These are phyloP conservation scores for Suhomyces faveliae DNA, from an alignment of 805 yeast species.

Conservation along the genomic window DNA sequence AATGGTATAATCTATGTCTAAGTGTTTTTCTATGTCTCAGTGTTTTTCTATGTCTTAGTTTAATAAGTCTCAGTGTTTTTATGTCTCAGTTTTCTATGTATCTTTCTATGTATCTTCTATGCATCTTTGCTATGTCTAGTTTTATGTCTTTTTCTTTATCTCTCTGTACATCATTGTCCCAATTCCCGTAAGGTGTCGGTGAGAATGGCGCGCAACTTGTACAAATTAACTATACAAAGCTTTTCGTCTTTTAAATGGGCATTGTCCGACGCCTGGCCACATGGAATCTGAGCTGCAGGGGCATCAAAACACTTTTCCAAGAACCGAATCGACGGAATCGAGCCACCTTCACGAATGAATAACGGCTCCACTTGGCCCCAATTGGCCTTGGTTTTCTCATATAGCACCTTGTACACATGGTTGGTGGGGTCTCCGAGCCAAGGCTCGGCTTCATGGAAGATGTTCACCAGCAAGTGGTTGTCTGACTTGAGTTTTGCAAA, in stretches of 20 bases:
- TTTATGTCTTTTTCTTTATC: not conserved
- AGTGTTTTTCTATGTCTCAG: too few relatives aligned
- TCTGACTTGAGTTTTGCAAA: slow-evolving; percentile 55
- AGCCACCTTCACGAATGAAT: slow-evolving; percentile 93
- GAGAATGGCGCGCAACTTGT: slow-evolving; percentile 67
- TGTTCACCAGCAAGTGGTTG: slow-evolving; percentile 58
- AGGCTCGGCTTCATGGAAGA: slow-evolving; percentile 88
- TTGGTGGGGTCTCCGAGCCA: slow-evolving; percentile 91
- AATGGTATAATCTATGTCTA: too few relatives aligned
- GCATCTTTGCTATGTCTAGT: too few relatives aligned
- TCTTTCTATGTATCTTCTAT: too few relatives aligned
- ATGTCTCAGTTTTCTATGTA: too few relatives aligned
- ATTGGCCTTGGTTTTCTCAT: slow-evolving; percentile 57
- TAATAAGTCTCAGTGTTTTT: too few relatives aligned
- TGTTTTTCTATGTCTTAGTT: too few relatives aligned
- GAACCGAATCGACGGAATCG: slow-evolving; percentile 86
- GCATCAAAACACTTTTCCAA: slow-evolving; percentile 80
- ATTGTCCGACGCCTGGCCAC: slow-evolving; percentile 93
- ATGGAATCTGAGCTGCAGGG: slow-evolving; percentile 92
- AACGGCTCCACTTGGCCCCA: slow-evolving; percentile 80
- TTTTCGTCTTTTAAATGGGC: slow-evolving; percentile 92
- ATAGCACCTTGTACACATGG: slow-evolving; percentile 66
- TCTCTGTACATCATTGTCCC: not conserved
- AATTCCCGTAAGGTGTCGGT: slow-evolving; percentile 42
- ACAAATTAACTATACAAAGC: slow-evolving; percentile 71